A percentile compares a stretch with the other conserved stretches of the same genome.
Evolutionary conservation across 2,329 filamentous ascomycete genomes (phyloP).

Genomic region (Rosellinia necatrix): DNA sequence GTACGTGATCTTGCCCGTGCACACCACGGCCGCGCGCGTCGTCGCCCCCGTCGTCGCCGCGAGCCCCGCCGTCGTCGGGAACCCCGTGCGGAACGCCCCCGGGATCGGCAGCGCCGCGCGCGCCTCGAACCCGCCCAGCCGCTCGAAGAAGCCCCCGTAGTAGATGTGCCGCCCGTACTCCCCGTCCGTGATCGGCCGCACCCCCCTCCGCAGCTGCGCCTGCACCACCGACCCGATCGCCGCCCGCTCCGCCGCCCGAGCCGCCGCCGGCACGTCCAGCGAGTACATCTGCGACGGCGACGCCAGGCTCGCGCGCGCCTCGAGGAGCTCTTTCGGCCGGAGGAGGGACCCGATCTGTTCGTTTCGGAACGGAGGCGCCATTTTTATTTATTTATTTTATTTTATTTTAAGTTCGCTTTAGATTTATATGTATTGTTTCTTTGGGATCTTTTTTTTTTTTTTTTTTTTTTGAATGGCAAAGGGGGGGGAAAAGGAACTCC

Average conservation of each 20-base stretch:
- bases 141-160: slow-evolving; percentile 55
- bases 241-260: slow-evolving; percentile 61
- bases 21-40: slow-evolving; percentile 44
- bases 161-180: slow-evolving; percentile 65
- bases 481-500: neutral
- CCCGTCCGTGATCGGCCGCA: slow-evolving; percentile 69
- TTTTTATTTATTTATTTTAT: slow-evolving; percentile 8
- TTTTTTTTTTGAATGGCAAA: neutral
- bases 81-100: slow-evolving; percentile 63
- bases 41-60: slow-evolving; percentile 39
- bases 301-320: slow-evolving; percentile 60
- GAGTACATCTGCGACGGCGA: slow-evolving; percentile 42
- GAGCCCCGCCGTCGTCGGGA: slow-evolving; percentile 45
- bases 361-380: slow-evolving; percentile 65
- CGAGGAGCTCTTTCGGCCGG: slow-evolving; percentile 65
- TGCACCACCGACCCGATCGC: slow-evolving; percentile 68
- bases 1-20: slow-evolving; percentile 44
- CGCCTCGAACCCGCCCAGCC: slow-evolving; percentile 52
- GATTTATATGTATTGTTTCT: too few species aligned
- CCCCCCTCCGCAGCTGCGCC: slow-evolving; percentile 65
- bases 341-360: slow-evolving; percentile 76
- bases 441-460: neutral
- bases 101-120: slow-evolving; percentile 64
- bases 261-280: slow-evolving; percentile 33
- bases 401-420: neutral